These are phyloP conservation scores for Phycomyces nitens DNA, from an alignment of 192 early-diverging fungal species.

Conservation along the genomic window DNA sequence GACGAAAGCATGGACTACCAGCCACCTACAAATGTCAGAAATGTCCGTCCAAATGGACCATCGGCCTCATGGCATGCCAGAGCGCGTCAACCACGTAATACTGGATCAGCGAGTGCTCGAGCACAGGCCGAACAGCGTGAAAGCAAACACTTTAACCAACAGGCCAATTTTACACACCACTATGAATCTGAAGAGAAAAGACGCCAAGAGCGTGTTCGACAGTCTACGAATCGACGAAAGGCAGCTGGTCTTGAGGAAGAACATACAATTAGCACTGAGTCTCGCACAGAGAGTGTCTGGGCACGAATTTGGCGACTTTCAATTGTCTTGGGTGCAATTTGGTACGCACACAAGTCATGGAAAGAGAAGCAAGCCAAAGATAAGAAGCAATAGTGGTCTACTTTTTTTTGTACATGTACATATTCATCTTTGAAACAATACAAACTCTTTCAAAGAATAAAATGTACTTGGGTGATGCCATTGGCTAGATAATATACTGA, in stretches of 20 bases:
- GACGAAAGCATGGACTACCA: conserved; percentile 40
- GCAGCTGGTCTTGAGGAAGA: conserved; percentile 19
- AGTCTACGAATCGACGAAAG: conserved; percentile 15
- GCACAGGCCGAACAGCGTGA: conserved; percentile 20
- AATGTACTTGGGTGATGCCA: too few relatives aligned
- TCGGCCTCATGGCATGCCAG: conserved; percentile 16
- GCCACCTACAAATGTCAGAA: conserved; percentile 15
- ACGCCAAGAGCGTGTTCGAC: conserved; percentile 12
- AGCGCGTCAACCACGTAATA: conserved; percentile 10
- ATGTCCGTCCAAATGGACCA: conserved; percentile 7
- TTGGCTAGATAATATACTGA: too few relatives aligned
- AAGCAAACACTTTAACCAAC: conserved; percentile 16
- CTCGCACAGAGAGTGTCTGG: conserved; percentile 8
- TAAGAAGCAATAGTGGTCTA: too few relatives aligned
- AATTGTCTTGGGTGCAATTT: conserved; percentile 7
- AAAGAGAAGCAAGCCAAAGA: too few relatives aligned
- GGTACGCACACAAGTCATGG: conserved; percentile 2
- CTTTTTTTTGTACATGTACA: too few relatives aligned
- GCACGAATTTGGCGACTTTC: conserved; percentile 10
- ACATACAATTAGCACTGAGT: background rate
- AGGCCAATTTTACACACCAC: conserved; percentile 24
- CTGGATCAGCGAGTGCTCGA: conserved; percentile 31
- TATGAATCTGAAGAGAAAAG: conserved; percentile 35
- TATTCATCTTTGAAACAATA: too few relatives aligned
- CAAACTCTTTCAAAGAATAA: too few relatives aligned